Percentiles rank a stretch among this genome's conserved stretches.
Conservation (phyloP, 148 eudicot species). For the Rheum nobile region DNA sequence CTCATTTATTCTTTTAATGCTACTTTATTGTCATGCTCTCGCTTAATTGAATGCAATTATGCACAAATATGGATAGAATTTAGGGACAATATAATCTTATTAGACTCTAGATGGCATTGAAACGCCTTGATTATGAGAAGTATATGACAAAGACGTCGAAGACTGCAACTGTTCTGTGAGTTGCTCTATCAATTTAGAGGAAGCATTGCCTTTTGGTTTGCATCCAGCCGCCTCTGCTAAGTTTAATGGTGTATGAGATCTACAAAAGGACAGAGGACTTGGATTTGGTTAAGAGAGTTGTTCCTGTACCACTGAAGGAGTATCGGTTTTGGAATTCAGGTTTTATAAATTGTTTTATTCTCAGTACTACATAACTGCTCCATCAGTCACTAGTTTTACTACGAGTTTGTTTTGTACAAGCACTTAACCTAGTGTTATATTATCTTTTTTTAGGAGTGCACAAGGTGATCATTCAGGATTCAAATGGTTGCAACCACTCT, state of each 20-base stretch:
- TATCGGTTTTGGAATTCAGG: constrained; percentile 82
- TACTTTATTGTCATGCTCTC: background rate
- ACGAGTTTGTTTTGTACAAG: background rate
- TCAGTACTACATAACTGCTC: too few relatives aligned
- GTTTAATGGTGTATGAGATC: constrained; percentile 68
- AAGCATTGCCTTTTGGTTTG: constrained; percentile 8
- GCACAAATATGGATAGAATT: too few relatives aligned
- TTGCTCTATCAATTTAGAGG: background rate
- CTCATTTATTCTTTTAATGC: too few relatives aligned
- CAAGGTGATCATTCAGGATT: constrained; percentile 54
- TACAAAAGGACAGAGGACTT: constrained; percentile 50
- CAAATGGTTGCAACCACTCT: constrained; percentile 33
- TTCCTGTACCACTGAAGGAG: constrained; percentile 70
- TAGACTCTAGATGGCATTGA: background rate
- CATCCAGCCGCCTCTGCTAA: constrained; percentile 90
- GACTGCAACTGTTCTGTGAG: too few relatives aligned
- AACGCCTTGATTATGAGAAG: background rate
- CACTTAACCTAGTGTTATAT: background rate
- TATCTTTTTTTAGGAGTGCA: constrained; percentile 45
- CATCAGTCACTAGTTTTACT: background rate
- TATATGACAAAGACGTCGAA: too few relatives aligned
- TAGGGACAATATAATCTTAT: background rate
- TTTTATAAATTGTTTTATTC: constrained; percentile 8
- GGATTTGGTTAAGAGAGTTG: constrained; percentile 38
- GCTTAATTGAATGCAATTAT: too few relatives aligned